Evolutionary conservation across 164 flowering plant species (phyloP), one percentile per base, ranked within the genome.

Genomic region (Chimonanthus salicifolius): DNA sequence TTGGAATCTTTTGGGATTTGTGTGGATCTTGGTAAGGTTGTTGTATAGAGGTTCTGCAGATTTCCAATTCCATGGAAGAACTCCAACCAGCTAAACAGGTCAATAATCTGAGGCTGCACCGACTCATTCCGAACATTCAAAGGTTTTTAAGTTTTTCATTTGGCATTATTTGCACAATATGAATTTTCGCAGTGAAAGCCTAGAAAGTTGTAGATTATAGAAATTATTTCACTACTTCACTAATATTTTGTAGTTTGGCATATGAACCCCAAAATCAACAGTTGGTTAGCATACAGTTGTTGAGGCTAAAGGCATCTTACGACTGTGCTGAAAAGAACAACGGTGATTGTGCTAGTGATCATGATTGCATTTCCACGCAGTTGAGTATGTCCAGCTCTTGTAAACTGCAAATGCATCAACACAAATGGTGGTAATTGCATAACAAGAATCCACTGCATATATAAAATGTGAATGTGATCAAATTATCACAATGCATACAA

Each of bases 281-380:
- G 68, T 7, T 43, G 46, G 45, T 15, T 63, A 13, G 48, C 47
- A 66, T 66, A 44, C 47, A 43, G 13, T 66, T 10, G 68, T 33
- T 9, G 16, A 10, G 71, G 49, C 49, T 72, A 3, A 47, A 75
- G 74, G 70, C 67, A n/a, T 74, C 87, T 85, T 91, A 94, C 99
- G 91, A 91, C 88, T 51, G 95, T 94, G 85, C 99, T 94, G 84
- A 88, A 87, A 74, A 92, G 99, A 70, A 91, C 97, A 74, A 94
- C 92, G 2, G 98, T 84, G 47, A 94, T 94, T 58, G 99, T 94
- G 76, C 99, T 90, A 16, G 99, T 91, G 78, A 94, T 94, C 97
- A 94, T 87, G 79, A 91, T 84, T 13, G 98, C 97, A 79, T 89
- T 89, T 58, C 81, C 91, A 0, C 77, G 89, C 71, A 87, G 62